Evolutionary conservation across 495 filamentous ascomycete genomes (phyloP).

Genomic region (Elasticomyces elasticus): DNA sequence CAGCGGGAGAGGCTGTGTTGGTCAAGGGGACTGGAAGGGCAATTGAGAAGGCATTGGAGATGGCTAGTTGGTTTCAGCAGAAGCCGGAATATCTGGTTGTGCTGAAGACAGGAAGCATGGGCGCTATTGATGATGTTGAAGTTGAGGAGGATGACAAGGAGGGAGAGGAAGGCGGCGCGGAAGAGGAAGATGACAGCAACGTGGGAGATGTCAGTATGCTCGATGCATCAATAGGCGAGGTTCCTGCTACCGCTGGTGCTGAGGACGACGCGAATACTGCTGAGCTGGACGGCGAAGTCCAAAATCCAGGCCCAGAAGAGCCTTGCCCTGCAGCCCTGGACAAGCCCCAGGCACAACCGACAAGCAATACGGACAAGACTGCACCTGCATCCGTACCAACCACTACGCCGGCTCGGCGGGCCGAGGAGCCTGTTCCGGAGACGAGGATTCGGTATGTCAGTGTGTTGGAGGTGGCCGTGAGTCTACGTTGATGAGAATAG

Average conservation of each 20-base stretch:
- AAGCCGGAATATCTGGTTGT: conserved; percentile 26
- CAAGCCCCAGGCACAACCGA: background rate
- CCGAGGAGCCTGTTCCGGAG: conserved; percentile 16
- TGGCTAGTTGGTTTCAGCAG: conserved; percentile 34
- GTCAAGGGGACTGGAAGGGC: conserved; percentile 73
- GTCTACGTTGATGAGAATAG: conserved; percentile 13
- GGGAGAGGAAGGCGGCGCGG: conserved; percentile 2
- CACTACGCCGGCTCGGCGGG: background rate
- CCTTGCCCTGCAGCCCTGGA: too few species aligned
- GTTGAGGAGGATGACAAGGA: conserved; percentile 9
- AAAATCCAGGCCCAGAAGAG: background rate
- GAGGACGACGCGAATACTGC: background rate
- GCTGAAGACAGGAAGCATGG: conserved; percentile 32
- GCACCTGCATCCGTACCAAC: background rate
- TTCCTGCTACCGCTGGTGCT: background rate
- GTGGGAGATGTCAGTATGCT: background rate
- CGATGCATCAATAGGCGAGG: background rate
- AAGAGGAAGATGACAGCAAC: background rate
- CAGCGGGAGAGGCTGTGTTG: conserved; percentile 45
- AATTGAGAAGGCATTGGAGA: conserved; percentile 55
- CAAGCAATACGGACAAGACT: background rate
- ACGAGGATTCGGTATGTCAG: conserved; percentile 23
- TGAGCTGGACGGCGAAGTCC: background rate
- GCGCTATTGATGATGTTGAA: conserved; percentile 35
- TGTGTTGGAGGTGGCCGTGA: conserved; percentile 22